Percentiles rank a stretch among this genome's conserved stretches.
Evolutionary conservation across 75 land plant genomes (phyloP).

Genomic region (Sequoia sempervirens): DNA sequence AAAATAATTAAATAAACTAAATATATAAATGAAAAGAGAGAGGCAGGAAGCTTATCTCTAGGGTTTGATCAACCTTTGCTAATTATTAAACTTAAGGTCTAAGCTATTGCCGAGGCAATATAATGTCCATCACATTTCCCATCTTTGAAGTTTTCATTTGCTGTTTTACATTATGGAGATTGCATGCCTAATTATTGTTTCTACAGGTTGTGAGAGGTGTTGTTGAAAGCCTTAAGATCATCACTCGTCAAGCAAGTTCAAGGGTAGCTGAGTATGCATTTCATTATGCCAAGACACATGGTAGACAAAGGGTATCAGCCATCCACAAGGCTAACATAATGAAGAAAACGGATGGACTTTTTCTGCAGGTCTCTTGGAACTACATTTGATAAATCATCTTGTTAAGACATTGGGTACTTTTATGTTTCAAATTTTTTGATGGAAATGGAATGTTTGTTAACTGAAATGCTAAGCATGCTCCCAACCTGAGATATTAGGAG

Average conservation of each 20-base stretch:
- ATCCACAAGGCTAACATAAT: conserved; percentile 98
- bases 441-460: not conserved
- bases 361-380: conserved; percentile 61
- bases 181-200: not conserved
- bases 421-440: not conserved
- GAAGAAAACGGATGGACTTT: conserved; percentile 99
- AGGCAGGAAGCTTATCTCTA: not conserved
- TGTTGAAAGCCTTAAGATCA: conserved; percentile 95
- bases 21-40: not conserved
- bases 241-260: conserved; percentile 86
- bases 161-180: not conserved
- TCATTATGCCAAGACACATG: conserved; percentile 81
- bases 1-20: not conserved
- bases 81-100: not conserved
- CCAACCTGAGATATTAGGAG: not conserved
- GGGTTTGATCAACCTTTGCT: not conserved
- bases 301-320: conserved; percentile 85
- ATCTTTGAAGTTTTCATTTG: not conserved
- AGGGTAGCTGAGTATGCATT: conserved; percentile 98
- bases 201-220: conserved; percentile 93
- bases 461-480: not conserved
- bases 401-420: not conserved
- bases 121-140: not conserved
- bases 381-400: not conserved
- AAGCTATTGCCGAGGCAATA: not conserved